Percentiles rank a stretch among this genome's conserved stretches.
phyloP scores from a whole-genome alignment of 306 rosid genomes.

The Comarum palustre region DNA sequence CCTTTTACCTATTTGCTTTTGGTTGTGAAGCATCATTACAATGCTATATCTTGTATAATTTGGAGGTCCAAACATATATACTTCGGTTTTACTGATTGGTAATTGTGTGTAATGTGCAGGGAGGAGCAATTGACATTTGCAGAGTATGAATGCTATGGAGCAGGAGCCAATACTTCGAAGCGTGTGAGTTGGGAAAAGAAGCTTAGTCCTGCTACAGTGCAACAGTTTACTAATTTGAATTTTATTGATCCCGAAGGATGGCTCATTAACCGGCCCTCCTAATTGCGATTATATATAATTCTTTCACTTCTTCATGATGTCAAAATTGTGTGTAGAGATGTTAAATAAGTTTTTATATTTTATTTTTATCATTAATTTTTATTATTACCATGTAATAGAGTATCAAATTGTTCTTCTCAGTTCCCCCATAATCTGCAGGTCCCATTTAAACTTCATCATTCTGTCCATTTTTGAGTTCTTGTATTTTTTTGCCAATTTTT shows the following conservation, averaged over 20 bases:
- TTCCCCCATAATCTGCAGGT: no score
- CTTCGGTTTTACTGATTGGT: neutral
- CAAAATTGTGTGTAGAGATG: neutral
- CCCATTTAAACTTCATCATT: no score
- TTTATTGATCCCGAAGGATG: slow-evolving; percentile 56
- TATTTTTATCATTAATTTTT: no score
- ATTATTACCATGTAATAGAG: neutral
- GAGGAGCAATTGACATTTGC: slow-evolving; percentile 37
- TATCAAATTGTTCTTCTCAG: neutral
- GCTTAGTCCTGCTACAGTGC: slow-evolving; percentile 20
- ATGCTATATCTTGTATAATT: neutral
- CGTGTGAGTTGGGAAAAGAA: slow-evolving; percentile 61
- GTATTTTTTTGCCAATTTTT: neutral
- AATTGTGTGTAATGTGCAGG: slow-evolving; percentile 29
- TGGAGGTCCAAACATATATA: neutral
- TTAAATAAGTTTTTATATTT: neutral
- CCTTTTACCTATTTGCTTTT: neutral
- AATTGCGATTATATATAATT: neutral
- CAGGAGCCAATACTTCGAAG: slow-evolving; percentile 38
- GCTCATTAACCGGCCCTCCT: slow-evolving; percentile 41
- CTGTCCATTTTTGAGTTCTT: neutral
- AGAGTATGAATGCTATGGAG: slow-evolving; percentile 53
- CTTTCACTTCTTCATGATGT: neutral
- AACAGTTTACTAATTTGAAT: slow-evolving; percentile 22
- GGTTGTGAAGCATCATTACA: neutral